These are phyloP conservation scores for Astragalus glycyphyllos DNA, from an alignment of 306 rosid genomes.

Conservation along the genomic window DNA sequence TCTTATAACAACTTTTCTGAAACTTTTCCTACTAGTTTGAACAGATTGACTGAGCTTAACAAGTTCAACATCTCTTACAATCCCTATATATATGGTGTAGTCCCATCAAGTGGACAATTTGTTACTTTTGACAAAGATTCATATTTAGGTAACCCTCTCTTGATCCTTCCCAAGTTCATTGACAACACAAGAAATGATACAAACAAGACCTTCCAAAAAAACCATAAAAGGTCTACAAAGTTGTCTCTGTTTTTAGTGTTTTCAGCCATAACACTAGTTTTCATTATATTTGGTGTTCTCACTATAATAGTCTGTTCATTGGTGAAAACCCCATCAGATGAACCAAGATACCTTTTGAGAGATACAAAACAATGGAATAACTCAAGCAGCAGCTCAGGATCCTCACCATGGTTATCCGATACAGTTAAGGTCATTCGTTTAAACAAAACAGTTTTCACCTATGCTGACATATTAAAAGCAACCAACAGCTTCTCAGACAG, in stretches of 20 bases:
- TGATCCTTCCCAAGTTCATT: slow-evolving; percentile 64
- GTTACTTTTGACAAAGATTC: slow-evolving; percentile 73
- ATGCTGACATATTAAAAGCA: slow-evolving; percentile 81
- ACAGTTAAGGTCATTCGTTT: slow-evolving; percentile 77
- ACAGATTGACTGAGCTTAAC: slow-evolving; percentile 63
- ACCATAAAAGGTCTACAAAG: slow-evolving; percentile 36
- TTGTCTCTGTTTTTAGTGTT: slow-evolving; percentile 50
- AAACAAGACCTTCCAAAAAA: slow-evolving; percentile 13
- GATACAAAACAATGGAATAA: slow-evolving; percentile 55
- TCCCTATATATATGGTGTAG: slow-evolving; percentile 65
- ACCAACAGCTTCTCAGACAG: slow-evolving; percentile 79
- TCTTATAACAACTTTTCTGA: slow-evolving; percentile 87
- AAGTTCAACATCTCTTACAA: slow-evolving; percentile 93
- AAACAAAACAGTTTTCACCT: slow-evolving; percentile 81
- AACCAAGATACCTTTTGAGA: slow-evolving; percentile 53
- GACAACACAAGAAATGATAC: slow-evolving; percentile 26
- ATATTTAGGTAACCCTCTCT: slow-evolving; percentile 70
- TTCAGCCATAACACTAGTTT: slow-evolving; percentile 52
- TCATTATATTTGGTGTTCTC: slow-evolving; percentile 58
- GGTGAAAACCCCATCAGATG: slow-evolving; percentile 53
- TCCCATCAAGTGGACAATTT: slow-evolving; percentile 68
- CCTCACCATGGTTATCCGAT: slow-evolving; percentile 74
- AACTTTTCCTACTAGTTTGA: slow-evolving; percentile 70
- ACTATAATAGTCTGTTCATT: slow-evolving; percentile 54
- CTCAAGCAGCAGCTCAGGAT: slow-evolving; percentile 58